Percentiles rank a stretch among this genome's conserved stretches.
phyloP scores from a whole-genome alignment of 1,284 basidiomycete genomes.

The Hymenochaete sp. region DNA sequence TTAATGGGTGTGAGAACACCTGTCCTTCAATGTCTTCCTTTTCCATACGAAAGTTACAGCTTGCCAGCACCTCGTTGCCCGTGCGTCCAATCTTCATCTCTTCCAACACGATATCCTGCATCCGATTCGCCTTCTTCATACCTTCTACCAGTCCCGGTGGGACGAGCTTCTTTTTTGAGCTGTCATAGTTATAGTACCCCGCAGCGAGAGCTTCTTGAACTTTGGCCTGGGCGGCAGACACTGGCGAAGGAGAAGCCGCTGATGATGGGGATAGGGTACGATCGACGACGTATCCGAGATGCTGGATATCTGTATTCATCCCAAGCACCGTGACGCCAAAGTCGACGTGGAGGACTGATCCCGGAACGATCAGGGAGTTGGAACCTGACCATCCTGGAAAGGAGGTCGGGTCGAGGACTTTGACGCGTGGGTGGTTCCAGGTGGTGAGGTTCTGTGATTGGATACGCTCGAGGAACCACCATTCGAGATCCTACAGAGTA shows the following conservation, averaged over 20 bases:
- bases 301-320: slow-evolving; percentile 49
- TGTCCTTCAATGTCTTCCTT: slow-evolving; percentile 38
- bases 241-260: too few species aligned
- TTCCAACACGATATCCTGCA: slow-evolving; percentile 41
- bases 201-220: too few species aligned
- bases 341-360: slow-evolving; percentile 46
- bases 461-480: slow-evolving; percentile 50
- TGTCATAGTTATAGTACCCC: too few species aligned
- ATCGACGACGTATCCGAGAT: slow-evolving; percentile 48
- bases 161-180: slow-evolving; percentile 32
- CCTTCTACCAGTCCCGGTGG: slow-evolving; percentile 38
- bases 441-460: slow-evolving; percentile 39
- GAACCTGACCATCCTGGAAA: slow-evolving; percentile 41
- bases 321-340: slow-evolving; percentile 47
- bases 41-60: slow-evolving; percentile 35
- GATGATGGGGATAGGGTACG: too few species aligned
- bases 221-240: too few species aligned
- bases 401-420: slow-evolving; percentile 35
- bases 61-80: slow-evolving; percentile 39
- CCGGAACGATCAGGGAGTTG: slow-evolving; percentile 33
- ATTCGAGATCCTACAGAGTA: slow-evolving; percentile 37
- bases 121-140: slow-evolving; percentile 37
- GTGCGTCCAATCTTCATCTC: slow-evolving; percentile 39
- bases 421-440: slow-evolving; percentile 46
- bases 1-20: slow-evolving; percentile 46